phyloP scores from a whole-genome alignment of 306 rosid genomes.

The Astragalus membranaceus region DNA sequence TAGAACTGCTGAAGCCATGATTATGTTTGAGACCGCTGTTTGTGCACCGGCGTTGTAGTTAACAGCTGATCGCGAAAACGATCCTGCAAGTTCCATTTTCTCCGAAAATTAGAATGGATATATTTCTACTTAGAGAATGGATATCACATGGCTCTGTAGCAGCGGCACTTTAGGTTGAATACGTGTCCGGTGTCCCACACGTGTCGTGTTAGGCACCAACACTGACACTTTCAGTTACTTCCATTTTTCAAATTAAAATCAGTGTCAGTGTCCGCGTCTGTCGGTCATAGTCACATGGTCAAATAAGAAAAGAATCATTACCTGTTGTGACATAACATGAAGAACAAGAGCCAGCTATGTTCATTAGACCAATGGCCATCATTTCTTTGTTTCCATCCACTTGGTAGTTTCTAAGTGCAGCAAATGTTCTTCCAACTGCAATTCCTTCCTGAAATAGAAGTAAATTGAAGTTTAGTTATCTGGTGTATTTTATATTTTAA shows the following conservation, averaged over 20 bases:
- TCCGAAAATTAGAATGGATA: background rate
- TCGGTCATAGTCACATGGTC: background rate
- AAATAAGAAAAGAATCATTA: constrained; percentile 20
- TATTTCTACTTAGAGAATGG: too few species aligned
- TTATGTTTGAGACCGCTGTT: constrained; percentile 75
- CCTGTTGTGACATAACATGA: constrained; percentile 96
- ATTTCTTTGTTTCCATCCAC: constrained; percentile 99
- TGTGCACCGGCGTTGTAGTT: constrained; percentile 91
- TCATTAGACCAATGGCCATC: constrained; percentile 98
- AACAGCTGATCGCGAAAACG: constrained; percentile 95
- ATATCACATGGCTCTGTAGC: background rate
- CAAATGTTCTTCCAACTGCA: constrained; percentile 99
- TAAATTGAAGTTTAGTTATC: background rate
- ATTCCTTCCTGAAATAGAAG: constrained; percentile 72
- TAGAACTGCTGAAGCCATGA: constrained; percentile 90
- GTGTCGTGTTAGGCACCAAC: too few species aligned
- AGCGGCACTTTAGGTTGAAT: too few species aligned
- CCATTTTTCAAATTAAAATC: too few species aligned
- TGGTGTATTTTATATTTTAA: background rate
- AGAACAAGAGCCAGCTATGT: constrained; percentile 87
- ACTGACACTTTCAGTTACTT: too few species aligned
- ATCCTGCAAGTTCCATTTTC: constrained; percentile 51
- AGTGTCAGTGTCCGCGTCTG: too few species aligned
- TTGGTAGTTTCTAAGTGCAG: constrained; percentile 80
- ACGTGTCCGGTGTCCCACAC: too few species aligned